Conservation (phyloP, 2,329 filamentous ascomycete species). For the Fusarium oxysporum region DNA sequence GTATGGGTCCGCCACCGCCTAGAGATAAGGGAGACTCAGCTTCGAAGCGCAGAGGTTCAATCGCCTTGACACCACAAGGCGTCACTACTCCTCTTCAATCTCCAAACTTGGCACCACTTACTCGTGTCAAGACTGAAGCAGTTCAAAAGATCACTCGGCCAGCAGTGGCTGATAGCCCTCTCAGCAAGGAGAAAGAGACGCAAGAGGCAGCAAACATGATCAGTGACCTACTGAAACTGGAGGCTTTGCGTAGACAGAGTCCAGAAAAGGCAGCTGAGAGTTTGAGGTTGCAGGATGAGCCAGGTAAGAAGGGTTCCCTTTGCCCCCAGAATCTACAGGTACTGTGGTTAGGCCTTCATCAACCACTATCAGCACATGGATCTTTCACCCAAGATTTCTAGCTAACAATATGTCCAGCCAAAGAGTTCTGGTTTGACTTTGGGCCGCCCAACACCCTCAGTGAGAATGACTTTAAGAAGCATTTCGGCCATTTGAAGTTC, state of each 20-base stretch:
- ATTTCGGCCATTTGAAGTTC: conserved; percentile 17
- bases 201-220: not conserved
- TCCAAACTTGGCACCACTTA: not conserved
- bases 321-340: not conserved
- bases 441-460: not conserved
- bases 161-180: fast-evolving
- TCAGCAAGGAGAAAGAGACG: not conserved
- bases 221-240: not conserved
- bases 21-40: too few species aligned
- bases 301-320: not conserved
- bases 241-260: not conserved
- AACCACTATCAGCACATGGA: too few species aligned
- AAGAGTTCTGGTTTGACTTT: conserved; percentile 1
- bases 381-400: too few species aligned
- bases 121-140: not conserved
- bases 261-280: not conserved
- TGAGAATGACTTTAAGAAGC: not conserved
- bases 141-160: too few species aligned
- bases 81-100: not conserved
- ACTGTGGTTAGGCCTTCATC: too few species aligned
- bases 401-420: not conserved
- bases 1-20: not conserved
- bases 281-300: not conserved
- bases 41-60: not conserved
- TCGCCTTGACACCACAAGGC: not conserved